These are phyloP conservation scores for Xylaria sp. DNA, from an alignment of 2,329 filamentous ascomycete species.

Conservation along the genomic window DNA sequence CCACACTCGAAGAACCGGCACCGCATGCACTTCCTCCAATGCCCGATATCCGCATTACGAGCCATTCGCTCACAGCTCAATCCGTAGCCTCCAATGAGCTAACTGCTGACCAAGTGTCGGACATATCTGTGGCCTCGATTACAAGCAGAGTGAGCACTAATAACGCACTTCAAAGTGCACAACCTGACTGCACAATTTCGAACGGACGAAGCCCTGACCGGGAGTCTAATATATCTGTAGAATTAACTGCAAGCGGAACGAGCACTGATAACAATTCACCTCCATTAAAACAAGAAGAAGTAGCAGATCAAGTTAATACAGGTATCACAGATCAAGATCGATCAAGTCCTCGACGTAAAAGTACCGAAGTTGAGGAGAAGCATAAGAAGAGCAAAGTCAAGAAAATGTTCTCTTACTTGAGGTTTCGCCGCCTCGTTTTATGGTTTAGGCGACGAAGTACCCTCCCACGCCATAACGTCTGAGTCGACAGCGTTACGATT, in stretches of 20 bases:
- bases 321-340: background rate
- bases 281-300: background rate
- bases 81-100: background rate
- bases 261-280: background rate
- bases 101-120: background rate
- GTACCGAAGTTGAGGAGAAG: background rate
- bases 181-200: background rate
- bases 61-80: background rate
- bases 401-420: background rate
- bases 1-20: conserved; percentile 1
- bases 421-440: background rate
- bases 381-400: background rate
- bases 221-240: background rate
- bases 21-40: background rate
- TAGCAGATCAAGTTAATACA: background rate
- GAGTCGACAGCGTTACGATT: background rate
- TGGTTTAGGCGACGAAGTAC: background rate
- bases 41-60: background rate
- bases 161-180: background rate
- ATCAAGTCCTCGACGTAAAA: background rate
- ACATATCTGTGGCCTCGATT: background rate
- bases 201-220: background rate
- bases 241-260: background rate
- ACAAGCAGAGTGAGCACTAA: background rate
- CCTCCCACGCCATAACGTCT: background rate